Conservation (phyloP, 495 filamentous ascomycete species). For the Tuber magnatum region DNA sequence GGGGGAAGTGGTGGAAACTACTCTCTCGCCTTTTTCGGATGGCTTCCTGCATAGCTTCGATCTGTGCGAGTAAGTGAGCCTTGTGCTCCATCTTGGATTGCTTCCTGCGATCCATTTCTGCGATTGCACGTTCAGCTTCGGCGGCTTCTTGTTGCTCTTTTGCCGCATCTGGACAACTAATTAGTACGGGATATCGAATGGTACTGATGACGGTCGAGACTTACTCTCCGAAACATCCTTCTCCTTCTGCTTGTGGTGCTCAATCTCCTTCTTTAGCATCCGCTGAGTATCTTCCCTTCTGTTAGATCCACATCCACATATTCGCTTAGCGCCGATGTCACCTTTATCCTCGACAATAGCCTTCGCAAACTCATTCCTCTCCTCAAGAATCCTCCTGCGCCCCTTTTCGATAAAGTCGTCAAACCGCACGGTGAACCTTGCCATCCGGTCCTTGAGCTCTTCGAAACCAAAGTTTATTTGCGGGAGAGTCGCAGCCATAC, state of each 20-base stretch:
- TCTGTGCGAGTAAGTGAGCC: constrained; percentile 68
- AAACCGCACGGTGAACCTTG: constrained; percentile 81
- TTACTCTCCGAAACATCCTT: constrained; percentile 31
- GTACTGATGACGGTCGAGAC: not conserved
- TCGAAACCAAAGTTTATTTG: constrained; percentile 95
- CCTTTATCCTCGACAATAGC: constrained; percentile 85
- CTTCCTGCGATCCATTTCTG: constrained; percentile 63
- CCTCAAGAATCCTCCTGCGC: constrained; percentile 78
- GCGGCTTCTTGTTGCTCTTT: constrained; percentile 81
- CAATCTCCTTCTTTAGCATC: constrained; percentile 79
- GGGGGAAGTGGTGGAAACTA: constrained; percentile 7
- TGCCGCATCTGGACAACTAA: constrained; percentile 43
- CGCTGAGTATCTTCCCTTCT: constrained; percentile 67
- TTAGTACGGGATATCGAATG: not conserved
- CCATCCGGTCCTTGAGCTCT: constrained; percentile 89
- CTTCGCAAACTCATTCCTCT: constrained; percentile 87
- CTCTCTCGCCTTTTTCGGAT: constrained; percentile 57
- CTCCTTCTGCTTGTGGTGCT: constrained; percentile 47
- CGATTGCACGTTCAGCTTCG: constrained; percentile 79
- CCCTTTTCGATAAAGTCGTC: constrained; percentile 90
- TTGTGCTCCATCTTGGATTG: constrained; percentile 66
- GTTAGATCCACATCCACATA: constrained; percentile 5
- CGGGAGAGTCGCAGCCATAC: constrained; percentile 66
- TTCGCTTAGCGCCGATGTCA: constrained; percentile 41
- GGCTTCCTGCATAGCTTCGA: constrained; percentile 64